Evolutionary conservation across 1,139 yeast species (phyloP), one percentile per base, ranked within the genome.

Genomic region (Pichia sp.): DNA sequence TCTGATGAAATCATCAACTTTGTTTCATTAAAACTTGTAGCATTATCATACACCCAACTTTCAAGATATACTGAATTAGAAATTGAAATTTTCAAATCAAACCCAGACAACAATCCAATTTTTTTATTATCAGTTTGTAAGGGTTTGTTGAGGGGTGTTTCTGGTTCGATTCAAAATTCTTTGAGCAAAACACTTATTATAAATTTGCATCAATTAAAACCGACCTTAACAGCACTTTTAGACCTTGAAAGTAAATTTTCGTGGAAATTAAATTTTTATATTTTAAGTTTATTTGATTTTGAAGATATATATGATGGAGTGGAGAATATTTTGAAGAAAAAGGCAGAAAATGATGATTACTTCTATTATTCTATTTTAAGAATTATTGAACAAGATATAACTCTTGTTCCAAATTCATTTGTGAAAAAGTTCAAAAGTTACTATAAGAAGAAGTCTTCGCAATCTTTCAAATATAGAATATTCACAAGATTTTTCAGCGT

Each of bases 401-500:
- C 70, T 9, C 33, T 66, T 5, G 33, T 50, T 18, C 47, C 49
- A 0, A n/a, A 49, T 4, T 39, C 51, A 2, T 50, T 68, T 19
- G 34, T 66, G 16, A 47, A 53, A 0, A 51, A 58, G 0, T 74
- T 80, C 51, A 48, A 73, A n/a, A 51, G 62, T 3, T 68, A 62
- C 46, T 54, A 69, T 22, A 33, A 55, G 44, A 45, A 50, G 29
- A 46, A 53, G 49, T 42, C 62, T 0, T 42, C 53, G 5, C 6
- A 53, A 0, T 46, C 51, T 0, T 54, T 71, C 18, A 49, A 75
- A 5, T 48, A 57, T 2, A 56, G 64, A 5, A 54, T 75, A 0
- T 71, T 81, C 51, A 58, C 62, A n/a, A 77, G 88, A 62, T 84
- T 88, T 88, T 61, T 74, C 33, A 74, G 83, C 0, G 53, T 83